phyloP scores from a whole-genome alignment of 176 grass and related monocot species.

The Triticum timopheevii region DNA sequence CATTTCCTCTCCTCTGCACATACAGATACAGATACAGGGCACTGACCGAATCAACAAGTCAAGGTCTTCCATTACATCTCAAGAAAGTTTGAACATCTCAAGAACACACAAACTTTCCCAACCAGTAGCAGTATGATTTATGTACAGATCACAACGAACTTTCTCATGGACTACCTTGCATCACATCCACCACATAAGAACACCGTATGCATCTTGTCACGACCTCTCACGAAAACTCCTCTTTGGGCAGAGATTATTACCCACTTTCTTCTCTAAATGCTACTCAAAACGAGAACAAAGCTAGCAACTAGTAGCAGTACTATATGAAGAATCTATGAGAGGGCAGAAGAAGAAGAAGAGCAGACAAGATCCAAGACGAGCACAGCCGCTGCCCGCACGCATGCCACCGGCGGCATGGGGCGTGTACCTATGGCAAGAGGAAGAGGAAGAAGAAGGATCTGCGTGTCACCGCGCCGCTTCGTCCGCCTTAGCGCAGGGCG shows the following conservation, averaged over 20 bases:
- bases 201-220: neutral
- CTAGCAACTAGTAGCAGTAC: neutral
- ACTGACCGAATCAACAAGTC: neutral
- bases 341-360: neutral
- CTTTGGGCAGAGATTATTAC: conserved; percentile 16
- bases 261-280: neutral
- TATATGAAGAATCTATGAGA: neutral
- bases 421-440: neutral
- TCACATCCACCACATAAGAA: neutral
- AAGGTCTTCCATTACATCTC: neutral
- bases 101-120: neutral
- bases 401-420: neutral
- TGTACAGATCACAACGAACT: neutral
- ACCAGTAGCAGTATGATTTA: neutral
- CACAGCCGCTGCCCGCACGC: neutral
- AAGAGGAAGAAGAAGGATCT: too few species aligned
- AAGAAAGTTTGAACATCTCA: neutral
- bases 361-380: neutral
- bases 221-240: conserved; percentile 20
- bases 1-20: neutral
- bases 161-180: neutral
- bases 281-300: neutral
- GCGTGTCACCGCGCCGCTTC: neutral
- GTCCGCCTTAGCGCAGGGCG: conserved; percentile 38
- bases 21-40: neutral